Percentiles rank a stretch among this genome's conserved stretches.
Evolutionary conservation across 2,329 filamentous ascomycete genomes (phyloP).

Genomic region (Neurospora sp.): DNA sequence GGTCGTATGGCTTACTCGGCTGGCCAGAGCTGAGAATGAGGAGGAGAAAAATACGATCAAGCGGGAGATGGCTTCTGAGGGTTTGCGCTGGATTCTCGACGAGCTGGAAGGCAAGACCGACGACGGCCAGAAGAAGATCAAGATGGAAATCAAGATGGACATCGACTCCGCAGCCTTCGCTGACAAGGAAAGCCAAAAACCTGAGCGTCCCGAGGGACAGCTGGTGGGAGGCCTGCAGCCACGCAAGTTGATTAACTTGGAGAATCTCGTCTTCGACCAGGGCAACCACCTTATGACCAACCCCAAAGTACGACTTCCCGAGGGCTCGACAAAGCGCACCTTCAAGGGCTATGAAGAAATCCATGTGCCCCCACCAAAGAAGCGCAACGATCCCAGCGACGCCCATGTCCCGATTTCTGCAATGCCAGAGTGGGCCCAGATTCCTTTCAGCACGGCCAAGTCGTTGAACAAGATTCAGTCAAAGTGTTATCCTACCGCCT

Average conservation of each 20-base stretch:
- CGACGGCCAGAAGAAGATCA: slow-evolving; percentile 49
- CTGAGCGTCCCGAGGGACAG: slow-evolving; percentile 54
- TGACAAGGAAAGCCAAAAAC: slow-evolving; percentile 36
- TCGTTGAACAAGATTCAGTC: slow-evolving; percentile 94
- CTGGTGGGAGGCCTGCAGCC: slow-evolving; percentile 79
- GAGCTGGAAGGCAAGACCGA: slow-evolving; percentile 70
- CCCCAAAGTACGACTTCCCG: slow-evolving; percentile 82
- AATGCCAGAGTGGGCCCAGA: slow-evolving; percentile 84
- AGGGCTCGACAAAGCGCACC: slow-evolving; percentile 87
- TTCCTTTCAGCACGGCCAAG: slow-evolving; percentile 76
- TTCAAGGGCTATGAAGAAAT: slow-evolving; percentile 99
- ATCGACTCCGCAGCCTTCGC: slow-evolving; percentile 63
- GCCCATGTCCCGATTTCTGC: slow-evolving; percentile 74
- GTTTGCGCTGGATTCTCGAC: slow-evolving; percentile 75
- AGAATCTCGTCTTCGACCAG: slow-evolving; percentile 94
- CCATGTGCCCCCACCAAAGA: slow-evolving; percentile 88
- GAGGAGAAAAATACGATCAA: slow-evolving; percentile 70
- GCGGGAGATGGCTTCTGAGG: slow-evolving; percentile 83
- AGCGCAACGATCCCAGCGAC: slow-evolving; percentile 71
- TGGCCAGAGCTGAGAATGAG: slow-evolving; percentile 73
- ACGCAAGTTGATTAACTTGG: slow-evolving; percentile 79
- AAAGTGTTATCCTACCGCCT: slow-evolving; percentile 83
- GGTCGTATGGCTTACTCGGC: slow-evolving; percentile 87
- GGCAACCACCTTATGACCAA: slow-evolving; percentile 99
- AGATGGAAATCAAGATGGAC: slow-evolving; percentile 91